These are phyloP conservation scores for Stachybotrys chartarum DNA, from an alignment of 2,329 filamentous ascomycete genomes.

Conservation along the genomic window DNA sequence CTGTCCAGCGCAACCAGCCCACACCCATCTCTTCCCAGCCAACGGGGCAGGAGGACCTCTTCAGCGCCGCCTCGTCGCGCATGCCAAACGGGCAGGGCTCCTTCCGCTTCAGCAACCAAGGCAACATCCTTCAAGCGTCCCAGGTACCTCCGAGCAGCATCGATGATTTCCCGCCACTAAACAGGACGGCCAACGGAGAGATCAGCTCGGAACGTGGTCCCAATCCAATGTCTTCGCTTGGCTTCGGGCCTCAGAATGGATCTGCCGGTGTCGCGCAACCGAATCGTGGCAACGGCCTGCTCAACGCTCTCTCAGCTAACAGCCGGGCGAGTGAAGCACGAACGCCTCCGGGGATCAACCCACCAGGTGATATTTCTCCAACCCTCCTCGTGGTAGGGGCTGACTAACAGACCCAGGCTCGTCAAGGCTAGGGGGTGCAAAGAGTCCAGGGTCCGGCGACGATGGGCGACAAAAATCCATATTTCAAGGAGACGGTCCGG, in stretches of 20 bases:
- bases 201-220: slow-evolving; percentile 47
- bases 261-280: slow-evolving; percentile 26
- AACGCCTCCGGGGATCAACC: slow-evolving; percentile 36
- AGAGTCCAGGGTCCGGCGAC: slow-evolving; percentile 31
- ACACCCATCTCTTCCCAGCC: slow-evolving; percentile 45
- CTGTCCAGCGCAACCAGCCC: slow-evolving; percentile 43
- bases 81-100: slow-evolving; percentile 33
- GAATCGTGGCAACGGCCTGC: slow-evolving; percentile 51
- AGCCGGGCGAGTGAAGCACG: slow-evolving; percentile 41
- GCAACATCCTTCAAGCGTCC: slow-evolving; percentile 30
- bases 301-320: slow-evolving; percentile 58
- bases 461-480: slow-evolving; percentile 36
- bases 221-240: slow-evolving; percentile 45
- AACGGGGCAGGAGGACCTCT: slow-evolving; percentile 40
- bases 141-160: slow-evolving; percentile 41
- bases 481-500: not conserved
- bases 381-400: not conserved
- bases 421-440: slow-evolving; percentile 36
- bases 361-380: slow-evolving; percentile 10
- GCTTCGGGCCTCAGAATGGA: slow-evolving; percentile 42
- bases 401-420: slow-evolving; percentile 17
- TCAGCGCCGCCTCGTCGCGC: slow-evolving; percentile 33
- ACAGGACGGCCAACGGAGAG: slow-evolving; percentile 49
- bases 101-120: slow-evolving; percentile 44
- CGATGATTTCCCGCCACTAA: slow-evolving; percentile 58